Conservation (phyloP, 306 rosid species). For the Betula pendula region DNA sequence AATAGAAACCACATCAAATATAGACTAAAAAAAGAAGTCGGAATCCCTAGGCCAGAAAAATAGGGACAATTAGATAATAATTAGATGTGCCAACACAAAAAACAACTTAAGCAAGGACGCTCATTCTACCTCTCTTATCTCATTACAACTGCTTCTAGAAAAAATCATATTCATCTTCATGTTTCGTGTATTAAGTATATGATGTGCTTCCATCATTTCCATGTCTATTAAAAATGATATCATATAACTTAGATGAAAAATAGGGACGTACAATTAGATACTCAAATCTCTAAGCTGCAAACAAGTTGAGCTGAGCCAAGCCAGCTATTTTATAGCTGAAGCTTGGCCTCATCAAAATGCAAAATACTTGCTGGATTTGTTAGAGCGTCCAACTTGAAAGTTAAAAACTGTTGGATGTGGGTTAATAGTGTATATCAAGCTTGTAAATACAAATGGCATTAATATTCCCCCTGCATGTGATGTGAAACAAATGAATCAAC, state of each 20-base stretch:
- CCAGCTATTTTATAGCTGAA: not conserved
- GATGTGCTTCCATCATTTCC: not conserved
- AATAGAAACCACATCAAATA: conserved; percentile 15
- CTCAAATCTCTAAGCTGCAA: not conserved
- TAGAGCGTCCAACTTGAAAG: not conserved
- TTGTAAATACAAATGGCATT: not conserved
- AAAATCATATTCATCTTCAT: not conserved
- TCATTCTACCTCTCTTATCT: not conserved
- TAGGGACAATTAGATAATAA: not conserved
- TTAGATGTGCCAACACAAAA: too few relatives aligned
- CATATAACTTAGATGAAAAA: not conserved
- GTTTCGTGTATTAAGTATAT: not conserved
- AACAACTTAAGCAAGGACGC: too few relatives aligned
- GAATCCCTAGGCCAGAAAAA: not conserved
- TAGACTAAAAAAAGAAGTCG: too few relatives aligned
- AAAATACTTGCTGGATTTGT: not conserved
- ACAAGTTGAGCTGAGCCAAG: not conserved
- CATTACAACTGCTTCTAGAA: not conserved
- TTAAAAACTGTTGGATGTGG: not conserved
- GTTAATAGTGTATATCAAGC: not conserved
- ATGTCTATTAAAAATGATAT: not conserved
- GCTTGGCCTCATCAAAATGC: not conserved
- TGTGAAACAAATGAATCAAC: too few relatives aligned
- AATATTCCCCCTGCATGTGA: not conserved
- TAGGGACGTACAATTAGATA: not conserved